Percentiles rank a stretch among this genome's conserved stretches.
phyloP scores from a whole-genome alignment of 2,329 filamentous ascomycete genomes.

The Calonectria crousiana region DNA sequence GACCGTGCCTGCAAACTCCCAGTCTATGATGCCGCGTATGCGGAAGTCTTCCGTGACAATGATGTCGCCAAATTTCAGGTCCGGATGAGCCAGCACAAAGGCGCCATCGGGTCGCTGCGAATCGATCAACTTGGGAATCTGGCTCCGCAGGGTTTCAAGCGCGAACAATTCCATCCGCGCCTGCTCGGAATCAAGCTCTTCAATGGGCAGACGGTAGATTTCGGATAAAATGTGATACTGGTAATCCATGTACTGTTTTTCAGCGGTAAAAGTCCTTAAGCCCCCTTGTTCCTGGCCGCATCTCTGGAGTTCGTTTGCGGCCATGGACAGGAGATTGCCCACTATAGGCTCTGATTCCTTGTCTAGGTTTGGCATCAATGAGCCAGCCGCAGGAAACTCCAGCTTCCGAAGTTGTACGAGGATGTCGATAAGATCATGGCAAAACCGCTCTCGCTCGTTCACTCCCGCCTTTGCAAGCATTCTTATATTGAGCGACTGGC shows the following conservation, averaged over 20 bases:
- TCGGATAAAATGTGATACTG: background rate
- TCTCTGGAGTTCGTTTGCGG: background rate
- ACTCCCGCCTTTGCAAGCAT: background rate
- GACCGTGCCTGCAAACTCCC: background rate
- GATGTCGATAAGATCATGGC: background rate
- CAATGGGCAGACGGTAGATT: background rate
- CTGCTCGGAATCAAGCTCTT: background rate
- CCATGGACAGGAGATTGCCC: background rate
- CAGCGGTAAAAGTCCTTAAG: background rate
- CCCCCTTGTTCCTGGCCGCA: background rate
- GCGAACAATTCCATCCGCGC: background rate
- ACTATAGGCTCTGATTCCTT: background rate
- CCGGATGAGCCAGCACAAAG: background rate
- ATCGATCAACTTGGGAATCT: background rate
- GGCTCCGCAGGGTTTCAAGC: background rate
- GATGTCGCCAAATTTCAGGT: background rate
- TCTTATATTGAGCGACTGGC: background rate
- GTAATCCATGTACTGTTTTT: background rate
- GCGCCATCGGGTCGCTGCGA: background rate
- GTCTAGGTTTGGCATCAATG: background rate
- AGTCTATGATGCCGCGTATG: background rate
- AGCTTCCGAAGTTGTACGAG: background rate
- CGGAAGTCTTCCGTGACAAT: background rate
- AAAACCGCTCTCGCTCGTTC: background rate
- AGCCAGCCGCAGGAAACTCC: background rate